Conservation (phyloP, 768 basidiomycete species). For the Leccinum uliginosum region DNA sequence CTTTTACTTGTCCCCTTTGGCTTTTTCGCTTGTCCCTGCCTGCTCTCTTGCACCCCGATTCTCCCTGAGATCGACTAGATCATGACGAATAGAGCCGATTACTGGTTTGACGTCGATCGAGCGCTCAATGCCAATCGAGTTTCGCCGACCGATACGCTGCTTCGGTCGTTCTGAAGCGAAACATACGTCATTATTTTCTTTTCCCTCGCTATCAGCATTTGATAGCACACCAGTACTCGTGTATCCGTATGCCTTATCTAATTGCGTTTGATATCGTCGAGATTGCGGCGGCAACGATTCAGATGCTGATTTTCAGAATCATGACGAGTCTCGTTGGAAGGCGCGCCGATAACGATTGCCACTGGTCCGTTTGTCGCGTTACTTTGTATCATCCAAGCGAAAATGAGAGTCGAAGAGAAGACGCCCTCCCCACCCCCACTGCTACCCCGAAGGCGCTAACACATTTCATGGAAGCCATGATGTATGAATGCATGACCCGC, state of each 20-base stretch:
- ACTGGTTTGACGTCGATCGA: background rate
- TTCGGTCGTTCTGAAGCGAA: background rate
- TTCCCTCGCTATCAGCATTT: background rate
- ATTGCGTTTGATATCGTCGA: background rate
- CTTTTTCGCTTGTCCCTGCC: background rate
- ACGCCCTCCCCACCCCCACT: background rate
- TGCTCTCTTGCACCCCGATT: background rate
- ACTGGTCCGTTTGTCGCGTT: background rate
- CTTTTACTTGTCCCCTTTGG: no score
- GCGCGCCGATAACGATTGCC: background rate
- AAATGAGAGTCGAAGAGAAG: background rate
- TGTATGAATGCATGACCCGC: background rate
- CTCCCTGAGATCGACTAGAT: background rate
- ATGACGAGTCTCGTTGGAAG: background rate
- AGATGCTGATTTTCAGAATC: background rate
- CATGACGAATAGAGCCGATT: no score
- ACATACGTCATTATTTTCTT: background rate
- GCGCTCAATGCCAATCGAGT: background rate
- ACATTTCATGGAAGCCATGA: background rate
- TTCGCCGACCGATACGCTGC: background rate
- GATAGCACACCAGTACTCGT: background rate
- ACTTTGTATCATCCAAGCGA: background rate
- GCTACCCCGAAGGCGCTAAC: background rate
- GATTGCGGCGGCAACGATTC: background rate
- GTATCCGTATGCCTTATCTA: background rate